Evolutionary conservation across 768 basidiomycete genomes (phyloP), one percentile per base, ranked within the genome.

Genomic region (Lenzites betulinus): DNA sequence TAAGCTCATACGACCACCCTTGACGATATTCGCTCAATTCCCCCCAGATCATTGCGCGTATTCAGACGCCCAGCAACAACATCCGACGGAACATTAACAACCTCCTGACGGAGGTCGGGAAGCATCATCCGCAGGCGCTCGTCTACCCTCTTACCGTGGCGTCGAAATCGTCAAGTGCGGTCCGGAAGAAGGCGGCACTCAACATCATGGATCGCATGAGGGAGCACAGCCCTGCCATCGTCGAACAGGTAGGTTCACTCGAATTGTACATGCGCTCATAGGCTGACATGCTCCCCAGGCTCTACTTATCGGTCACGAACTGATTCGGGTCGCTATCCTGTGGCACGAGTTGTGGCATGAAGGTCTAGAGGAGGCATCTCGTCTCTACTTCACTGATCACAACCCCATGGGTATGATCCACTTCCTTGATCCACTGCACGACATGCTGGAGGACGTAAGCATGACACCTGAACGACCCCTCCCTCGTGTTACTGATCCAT

Each of bases 321-420:
- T 99, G 38, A 98, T 98, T 60, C 89, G 97, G 20, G 93, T 98
- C 7, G 96, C 97, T 7, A 98, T 99, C 61, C 78, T 99, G 12
- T 99, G 97, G 97, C 95, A 98, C 67, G 97, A 99, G 73, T 79
- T 95, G 64, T 99, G 97, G 97, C 95, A 98, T 67, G 97, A 99
- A 76, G 95, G 93, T 18, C 79, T 99, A 22, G 97, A 99, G 76
- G 97, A 99, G 74, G 97, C 97, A 7, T 97, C 95, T 7, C 84
- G 97, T 42, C 76, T 94, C 47, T 99, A 95, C 77, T 99, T 95
- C 80, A 95, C 93, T 11, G 97, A 98, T 67, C 91, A 93, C 69
- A 97, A 99, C 72, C 89, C 96, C 1, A 91, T 93, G 60, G 97
- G 92, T 7, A 99, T 99, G 97, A 97, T 98, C 67, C 88, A 87